These are phyloP conservation scores for Ceratobasidium sp. DNA, from an alignment of 1,284 basidiomycete species.

Conservation along the genomic window DNA sequence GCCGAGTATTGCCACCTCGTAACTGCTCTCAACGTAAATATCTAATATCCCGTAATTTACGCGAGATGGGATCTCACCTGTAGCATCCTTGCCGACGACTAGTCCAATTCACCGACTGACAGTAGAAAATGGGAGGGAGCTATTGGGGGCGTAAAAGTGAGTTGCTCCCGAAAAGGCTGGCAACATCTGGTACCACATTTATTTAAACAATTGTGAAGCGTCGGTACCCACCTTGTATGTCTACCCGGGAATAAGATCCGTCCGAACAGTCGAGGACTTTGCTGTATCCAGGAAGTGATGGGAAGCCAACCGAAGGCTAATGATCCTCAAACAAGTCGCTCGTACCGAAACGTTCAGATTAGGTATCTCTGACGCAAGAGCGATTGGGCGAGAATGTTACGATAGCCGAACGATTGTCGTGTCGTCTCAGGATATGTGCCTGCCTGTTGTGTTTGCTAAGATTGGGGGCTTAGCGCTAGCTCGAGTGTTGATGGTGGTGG, in stretches of 20 bases:
- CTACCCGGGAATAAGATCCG: neutral
- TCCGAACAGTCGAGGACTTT: neutral
- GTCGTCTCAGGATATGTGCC: too few relatives aligned
- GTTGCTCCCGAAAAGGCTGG: neutral
- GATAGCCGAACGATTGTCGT: too few relatives aligned
- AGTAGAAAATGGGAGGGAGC: neutral
- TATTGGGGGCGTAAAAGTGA: neutral
- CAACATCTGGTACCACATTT: neutral
- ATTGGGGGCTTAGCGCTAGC: too few relatives aligned
- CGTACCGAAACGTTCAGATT: too few relatives aligned
- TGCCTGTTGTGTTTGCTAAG: too few relatives aligned
- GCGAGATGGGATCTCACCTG: neutral
- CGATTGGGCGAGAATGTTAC: too few relatives aligned
- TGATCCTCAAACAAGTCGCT: too few relatives aligned
- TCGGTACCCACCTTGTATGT: slow-evolving; percentile 23
- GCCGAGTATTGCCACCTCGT: neutral
- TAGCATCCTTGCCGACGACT: neutral
- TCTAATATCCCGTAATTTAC: neutral
- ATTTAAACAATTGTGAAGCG: slow-evolving; percentile 9
- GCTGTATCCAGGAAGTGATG: neutral
- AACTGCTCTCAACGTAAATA: neutral
- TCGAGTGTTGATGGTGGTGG: too few relatives aligned
- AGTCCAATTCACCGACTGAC: neutral
- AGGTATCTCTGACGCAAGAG: too few relatives aligned
- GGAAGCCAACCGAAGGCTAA: neutral